Base-by-base conservation (phyloP, 2,329 filamentous ascomycete genomes). In the Clonostachys rhizophaga region DNA sequence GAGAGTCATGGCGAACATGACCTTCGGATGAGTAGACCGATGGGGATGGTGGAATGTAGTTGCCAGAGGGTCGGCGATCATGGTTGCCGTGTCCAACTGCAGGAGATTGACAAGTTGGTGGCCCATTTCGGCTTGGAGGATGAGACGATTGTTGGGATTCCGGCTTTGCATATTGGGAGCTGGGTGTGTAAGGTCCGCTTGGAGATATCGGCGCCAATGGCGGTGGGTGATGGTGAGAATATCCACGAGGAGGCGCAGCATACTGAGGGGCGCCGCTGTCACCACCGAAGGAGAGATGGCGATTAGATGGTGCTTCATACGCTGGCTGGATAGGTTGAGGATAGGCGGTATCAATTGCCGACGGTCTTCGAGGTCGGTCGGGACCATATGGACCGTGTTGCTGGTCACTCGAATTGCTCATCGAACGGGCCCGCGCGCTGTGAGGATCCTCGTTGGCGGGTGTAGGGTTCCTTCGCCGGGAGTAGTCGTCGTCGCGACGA, bases 401-500 rank as follows among this genome's bases (percentile, higher is more conserved):
- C 33, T 76, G 74, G 14, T 75, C 66, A 54, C 76, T 81, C 43
- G 78, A 76, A 55, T 79, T 81, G 59, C 82, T 86, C 34, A 75
- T 68, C 6, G 83, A 86, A 41, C 83, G 76, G 5, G 76, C 77
- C 17, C 81, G 79, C 46, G 62, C 50, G 43, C 52, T 54, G 47
- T 62, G 50, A 43, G 53, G 54, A 41, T 64, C 63, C 17, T 67
- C 63, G 5, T 56, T 52, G 11, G 60, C 63, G 2, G 66, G 67
- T 5, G 65, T 66, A 6, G 60, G 61, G 5, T 62, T 66, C 37
- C 67, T 62, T 47, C 63, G 60, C 17, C 67, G 62, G 14, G 57
- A 45, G 50, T 80, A 85, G 7, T 81, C 78, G n/a, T 89, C 83
- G 60, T 84, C 86, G 18, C 87, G 82, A 54, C 82, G 79, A 6